A percentile compares a stretch with the other conserved stretches of the same genome.
These are phyloP conservation scores for Tanacetum coccineum DNA, from an alignment of 129 eudicot genomes.

Conservation along the genomic window DNA sequence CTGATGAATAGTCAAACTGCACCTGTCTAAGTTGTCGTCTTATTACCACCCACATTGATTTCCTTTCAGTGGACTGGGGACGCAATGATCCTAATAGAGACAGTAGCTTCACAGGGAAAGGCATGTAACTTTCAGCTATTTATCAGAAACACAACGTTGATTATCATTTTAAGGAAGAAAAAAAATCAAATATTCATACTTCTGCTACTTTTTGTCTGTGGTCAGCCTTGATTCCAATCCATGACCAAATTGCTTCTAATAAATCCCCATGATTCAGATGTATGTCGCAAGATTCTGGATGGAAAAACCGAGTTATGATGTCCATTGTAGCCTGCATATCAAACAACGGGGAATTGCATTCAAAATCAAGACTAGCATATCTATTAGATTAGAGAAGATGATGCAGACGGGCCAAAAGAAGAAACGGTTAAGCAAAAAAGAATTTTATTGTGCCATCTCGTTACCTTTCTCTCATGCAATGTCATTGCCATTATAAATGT, in stretches of 20 bases:
- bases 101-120: constrained; percentile 56
- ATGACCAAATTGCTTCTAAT: constrained; percentile 89
- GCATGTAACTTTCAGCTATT: constrained; percentile 21
- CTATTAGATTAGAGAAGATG: constrained; percentile 7
- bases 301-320: constrained; percentile 54
- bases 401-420: background rate
- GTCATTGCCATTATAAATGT: too few species aligned
- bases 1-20: background rate
- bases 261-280: constrained; percentile 85
- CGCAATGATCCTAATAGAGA: constrained; percentile 78
- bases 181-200: constrained; percentile 33
- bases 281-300: constrained; percentile 82
- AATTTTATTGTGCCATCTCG: too few species aligned
- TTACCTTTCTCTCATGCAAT: too few species aligned
- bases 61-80: constrained; percentile 88
- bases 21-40: constrained; percentile 96
- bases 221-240: constrained; percentile 78
- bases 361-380: constrained; percentile 8
- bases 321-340: constrained; percentile 67
- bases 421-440: background rate
- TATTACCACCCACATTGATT: constrained; percentile 87
- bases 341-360: constrained; percentile 12
- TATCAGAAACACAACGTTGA: background rate
- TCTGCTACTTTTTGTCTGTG: constrained; percentile 88
- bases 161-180: background rate